Evolutionary conservation across 345 rosid species (phyloP).

Genomic region (Hibiscus syriacus): DNA sequence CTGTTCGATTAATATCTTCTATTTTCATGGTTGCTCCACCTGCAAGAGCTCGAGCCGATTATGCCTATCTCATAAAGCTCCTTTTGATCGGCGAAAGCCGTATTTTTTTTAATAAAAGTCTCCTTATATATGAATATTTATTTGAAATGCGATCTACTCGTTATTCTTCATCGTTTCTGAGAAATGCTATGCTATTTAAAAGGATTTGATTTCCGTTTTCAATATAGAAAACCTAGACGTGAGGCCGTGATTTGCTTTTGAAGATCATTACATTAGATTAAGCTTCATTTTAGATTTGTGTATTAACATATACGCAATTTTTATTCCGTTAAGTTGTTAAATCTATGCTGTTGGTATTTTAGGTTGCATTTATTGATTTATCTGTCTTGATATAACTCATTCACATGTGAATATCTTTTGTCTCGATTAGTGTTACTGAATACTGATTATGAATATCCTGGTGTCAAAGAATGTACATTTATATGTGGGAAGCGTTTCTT

Average conservation of each 20-base stretch:
- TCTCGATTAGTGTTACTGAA: too few relatives aligned
- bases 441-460: too few relatives aligned
- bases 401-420: too few relatives aligned
- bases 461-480: too few relatives aligned
- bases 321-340: too few relatives aligned
- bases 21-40: conserved; percentile 44
- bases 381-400: too few relatives aligned
- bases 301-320: too few relatives aligned
- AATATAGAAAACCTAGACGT: not conserved
- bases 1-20: conserved; percentile 4
- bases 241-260: not conserved
- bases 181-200: not conserved
- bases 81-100: conserved; percentile 72
- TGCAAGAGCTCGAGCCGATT: too few relatives aligned
- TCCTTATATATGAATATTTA: not conserved
- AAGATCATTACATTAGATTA: not conserved
- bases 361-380: too few relatives aligned
- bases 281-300: not conserved
- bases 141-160: conserved; percentile 5
- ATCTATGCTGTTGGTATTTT: too few relatives aligned
- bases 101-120: conserved; percentile 13
- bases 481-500: too few relatives aligned
- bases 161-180: not conserved
- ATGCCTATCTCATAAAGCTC: conserved; percentile 60
- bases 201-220: not conserved